phyloP scores from a whole-genome alignment of 2,329 filamentous ascomycete species.

The Apiospora sp. region DNA sequence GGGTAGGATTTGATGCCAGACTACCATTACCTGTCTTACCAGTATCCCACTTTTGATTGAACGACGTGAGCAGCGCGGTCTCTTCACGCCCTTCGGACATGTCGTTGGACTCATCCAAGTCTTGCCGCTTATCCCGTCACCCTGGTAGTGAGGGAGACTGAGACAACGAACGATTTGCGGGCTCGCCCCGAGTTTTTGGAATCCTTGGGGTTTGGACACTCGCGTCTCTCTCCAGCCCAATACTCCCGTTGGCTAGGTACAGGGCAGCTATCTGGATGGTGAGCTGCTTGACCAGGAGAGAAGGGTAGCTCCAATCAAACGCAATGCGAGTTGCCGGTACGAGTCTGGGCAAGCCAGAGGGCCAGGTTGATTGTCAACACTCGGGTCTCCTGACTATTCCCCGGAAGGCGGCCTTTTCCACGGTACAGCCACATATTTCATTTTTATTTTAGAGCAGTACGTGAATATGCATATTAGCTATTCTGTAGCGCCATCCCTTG shows the following conservation, averaged over 20 bases:
- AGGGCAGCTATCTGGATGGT: too few species aligned
- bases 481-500: too few species aligned
- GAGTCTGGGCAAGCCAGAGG: background rate
- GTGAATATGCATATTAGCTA: too few species aligned
- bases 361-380: background rate
- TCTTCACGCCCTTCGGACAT: background rate
- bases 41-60: background rate
- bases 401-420: background rate
- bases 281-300: too few species aligned
- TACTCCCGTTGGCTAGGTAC: too few species aligned
- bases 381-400: background rate
- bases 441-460: too few species aligned
- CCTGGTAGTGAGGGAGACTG: background rate
- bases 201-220: background rate
- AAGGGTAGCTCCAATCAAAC: background rate
- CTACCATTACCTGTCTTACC: background rate
- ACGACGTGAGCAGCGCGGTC: background rate
- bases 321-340: slow-evolving; percentile 5
- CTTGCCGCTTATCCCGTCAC: background rate
- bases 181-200: background rate
- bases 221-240: slow-evolving; percentile 5
- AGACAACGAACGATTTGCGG: background rate
- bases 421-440: background rate
- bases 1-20: background rate
- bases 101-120: background rate